Percentiles rank a stretch among this genome's conserved stretches.
Evolutionary conservation across 2,329 filamentous ascomycete species (phyloP).

Genomic region (Teratosphaeriaceae sp.): DNA sequence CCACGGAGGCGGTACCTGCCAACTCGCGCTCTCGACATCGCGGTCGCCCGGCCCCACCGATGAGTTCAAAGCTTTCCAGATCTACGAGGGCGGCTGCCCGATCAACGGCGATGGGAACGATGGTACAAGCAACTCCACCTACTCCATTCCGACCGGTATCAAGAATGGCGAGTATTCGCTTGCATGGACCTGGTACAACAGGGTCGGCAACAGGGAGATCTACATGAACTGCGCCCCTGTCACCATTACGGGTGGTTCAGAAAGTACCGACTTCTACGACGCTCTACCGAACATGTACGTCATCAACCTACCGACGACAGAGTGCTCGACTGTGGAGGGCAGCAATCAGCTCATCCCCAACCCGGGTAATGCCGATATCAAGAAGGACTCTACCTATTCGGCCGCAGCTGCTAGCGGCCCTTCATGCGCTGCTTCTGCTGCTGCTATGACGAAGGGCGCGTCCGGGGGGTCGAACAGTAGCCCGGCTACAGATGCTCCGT

Average conservation of each 20-base stretch:
- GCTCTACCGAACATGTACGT: conserved; percentile 63
- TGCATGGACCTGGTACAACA: conserved; percentile 93
- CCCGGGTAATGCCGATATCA: conserved; percentile 19
- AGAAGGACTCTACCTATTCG: conserved; percentile 1
- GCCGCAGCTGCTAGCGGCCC: conserved; percentile 14
- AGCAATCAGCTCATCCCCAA: conserved; percentile 13
- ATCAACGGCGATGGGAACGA: conserved; percentile 52
- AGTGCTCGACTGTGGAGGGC: conserved; percentile 8
- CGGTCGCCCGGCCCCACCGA: conserved; percentile 53
- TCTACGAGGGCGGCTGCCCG: conserved; percentile 79
- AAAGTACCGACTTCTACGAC: conserved; percentile 44
- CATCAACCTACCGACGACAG: conserved; percentile 47
- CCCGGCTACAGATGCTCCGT: conserved; percentile 33
- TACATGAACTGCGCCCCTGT: conserved; percentile 94
- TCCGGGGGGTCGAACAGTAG: conserved; percentile 6
- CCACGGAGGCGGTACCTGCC: conserved; percentile 88
- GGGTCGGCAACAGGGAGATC: conserved; percentile 83
- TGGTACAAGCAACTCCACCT: conserved; percentile 54
- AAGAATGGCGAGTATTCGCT: conserved; percentile 67
- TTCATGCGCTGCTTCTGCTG: conserved; percentile 15
- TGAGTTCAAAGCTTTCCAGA: conserved; percentile 69
- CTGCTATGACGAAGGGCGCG: conserved; percentile 13
- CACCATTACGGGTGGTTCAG: conserved; percentile 47
- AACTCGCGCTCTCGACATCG: conserved; percentile 75
- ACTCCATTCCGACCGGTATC: conserved; percentile 65